A percentile compares a stretch with the other conserved stretches of the same genome.
phyloP scores from a whole-genome alignment of 805 yeast species.

The Candida sonorensis region DNA sequence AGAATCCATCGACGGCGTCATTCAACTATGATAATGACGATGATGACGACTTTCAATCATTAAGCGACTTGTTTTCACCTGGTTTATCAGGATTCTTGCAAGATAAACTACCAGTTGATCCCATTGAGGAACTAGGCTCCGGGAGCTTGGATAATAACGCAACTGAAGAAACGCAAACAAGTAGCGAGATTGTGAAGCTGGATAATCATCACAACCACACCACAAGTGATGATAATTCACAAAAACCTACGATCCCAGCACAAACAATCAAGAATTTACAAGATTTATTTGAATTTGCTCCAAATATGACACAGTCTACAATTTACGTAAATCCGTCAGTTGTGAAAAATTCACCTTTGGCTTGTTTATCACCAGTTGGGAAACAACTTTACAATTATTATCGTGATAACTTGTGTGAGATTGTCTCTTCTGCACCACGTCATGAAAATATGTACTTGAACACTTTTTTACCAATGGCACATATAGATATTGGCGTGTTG shows the following conservation, averaged over 20 bases:
- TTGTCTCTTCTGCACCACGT: conserved; percentile 42
- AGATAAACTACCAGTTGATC: conserved; percentile 13
- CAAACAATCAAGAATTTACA: conserved; percentile 6
- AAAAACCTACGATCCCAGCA: too few relatives aligned
- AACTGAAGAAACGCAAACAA: too few relatives aligned
- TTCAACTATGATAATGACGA: neutral
- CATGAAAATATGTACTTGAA: conserved; percentile 44
- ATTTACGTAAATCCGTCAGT: conserved; percentile 26
- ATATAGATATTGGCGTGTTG: conserved; percentile 41
- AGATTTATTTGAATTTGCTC: conserved; percentile 10
- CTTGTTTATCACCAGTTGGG: conserved; percentile 28
- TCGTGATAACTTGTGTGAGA: conserved; percentile 35
- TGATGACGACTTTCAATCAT: conserved; percentile 1
- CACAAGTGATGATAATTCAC: too few relatives aligned
- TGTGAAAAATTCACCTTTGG: conserved; percentile 20
- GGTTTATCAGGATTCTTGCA: conserved; percentile 18
- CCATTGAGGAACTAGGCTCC: conserved; percentile 1
- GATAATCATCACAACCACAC: too few relatives aligned
- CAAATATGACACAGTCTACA: conserved; percentile 5
- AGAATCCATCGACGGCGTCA: neutral
- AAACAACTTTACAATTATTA: conserved; percentile 41
- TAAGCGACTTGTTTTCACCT: conserved; percentile 19
- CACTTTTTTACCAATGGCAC: conserved; percentile 51
- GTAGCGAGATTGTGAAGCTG: too few relatives aligned
- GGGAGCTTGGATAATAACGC: neutral